Percentiles rank a stretch among this genome's conserved stretches.
phyloP scores from a whole-genome alignment of 75 land plant genomes.

The Pinus albicaulis region DNA sequence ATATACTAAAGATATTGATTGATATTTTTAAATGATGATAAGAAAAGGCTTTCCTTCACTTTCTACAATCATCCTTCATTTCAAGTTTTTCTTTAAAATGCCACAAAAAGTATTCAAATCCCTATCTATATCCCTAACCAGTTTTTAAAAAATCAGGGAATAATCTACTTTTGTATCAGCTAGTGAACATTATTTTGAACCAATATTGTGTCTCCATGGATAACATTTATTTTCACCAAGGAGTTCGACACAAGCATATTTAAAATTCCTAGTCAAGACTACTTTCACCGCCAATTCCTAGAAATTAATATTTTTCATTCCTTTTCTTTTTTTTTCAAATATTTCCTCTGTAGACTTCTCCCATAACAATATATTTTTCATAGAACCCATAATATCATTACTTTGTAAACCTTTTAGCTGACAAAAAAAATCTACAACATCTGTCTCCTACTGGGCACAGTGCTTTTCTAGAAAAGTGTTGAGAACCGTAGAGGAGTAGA shows the following conservation, averaged over 20 bases:
- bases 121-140: constrained; percentile 23
- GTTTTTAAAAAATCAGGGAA: constrained; percentile 24
- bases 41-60: background rate
- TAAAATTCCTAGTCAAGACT: background rate
- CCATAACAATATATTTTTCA: no score
- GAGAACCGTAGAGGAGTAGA: no score
- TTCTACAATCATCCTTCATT: background rate
- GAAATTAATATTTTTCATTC: background rate
- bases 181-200: background rate
- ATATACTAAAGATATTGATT: constrained; percentile 50
- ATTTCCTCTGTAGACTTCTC: background rate
- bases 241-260: background rate
- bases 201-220: background rate
- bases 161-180: background rate
- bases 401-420: no score
- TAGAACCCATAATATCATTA: no score
- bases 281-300: background rate
- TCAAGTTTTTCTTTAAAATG: background rate
- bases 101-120: constrained; percentile 28
- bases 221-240: background rate
- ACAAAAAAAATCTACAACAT: no score
- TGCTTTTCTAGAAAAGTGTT: no score
- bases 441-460: no score
- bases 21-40: constrained; percentile 55
- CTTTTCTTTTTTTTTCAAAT: background rate